A percentile compares a stretch with the other conserved stretches of the same genome.
Conservation (phyloP, 2,329 filamentous ascomycete species). For the Parasarocladium wereldwijsianum region DNA sequence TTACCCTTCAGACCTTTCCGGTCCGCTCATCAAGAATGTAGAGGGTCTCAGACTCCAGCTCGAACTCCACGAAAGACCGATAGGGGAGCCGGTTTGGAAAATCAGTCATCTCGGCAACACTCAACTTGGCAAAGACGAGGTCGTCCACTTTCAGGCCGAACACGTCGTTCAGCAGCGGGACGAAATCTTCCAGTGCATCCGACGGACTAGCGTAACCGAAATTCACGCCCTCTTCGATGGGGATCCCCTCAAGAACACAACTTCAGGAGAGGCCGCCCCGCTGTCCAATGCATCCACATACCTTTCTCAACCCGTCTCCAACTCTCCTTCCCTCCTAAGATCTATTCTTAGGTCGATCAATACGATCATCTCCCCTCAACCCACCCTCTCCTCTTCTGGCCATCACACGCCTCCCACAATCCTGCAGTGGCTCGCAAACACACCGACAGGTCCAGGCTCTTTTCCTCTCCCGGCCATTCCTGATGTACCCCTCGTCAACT, state of each 20-base stretch:
- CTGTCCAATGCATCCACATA: conserved; percentile 8
- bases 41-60: conserved; percentile 50
- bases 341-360: too few relatives aligned
- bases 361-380: conserved; percentile 24
- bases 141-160: conserved; percentile 63
- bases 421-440: conserved; percentile 33
- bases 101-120: conserved; percentile 72
- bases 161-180: conserved; percentile 65
- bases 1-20: conserved; percentile 17
- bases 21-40: conserved; percentile 34
- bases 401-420: not conserved
- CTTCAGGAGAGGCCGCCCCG: conserved; percentile 9
- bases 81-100: conserved; percentile 39
- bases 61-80: conserved; percentile 40
- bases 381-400: conserved; percentile 1
- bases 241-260: conserved; percentile 11
- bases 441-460: conserved; percentile 41
- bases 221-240: conserved; percentile 21
- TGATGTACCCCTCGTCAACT: conserved; percentile 34
- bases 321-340: too few relatives aligned
- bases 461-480: conserved; percentile 53
- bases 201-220: conserved; percentile 60
- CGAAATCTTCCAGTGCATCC: conserved; percentile 67
- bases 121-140: conserved; percentile 74
- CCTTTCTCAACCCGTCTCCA: conserved; percentile 30